Conservation (phyloP, 1,284 basidiomycete genomes). For the Pyrrhoderma noxium region DNA sequence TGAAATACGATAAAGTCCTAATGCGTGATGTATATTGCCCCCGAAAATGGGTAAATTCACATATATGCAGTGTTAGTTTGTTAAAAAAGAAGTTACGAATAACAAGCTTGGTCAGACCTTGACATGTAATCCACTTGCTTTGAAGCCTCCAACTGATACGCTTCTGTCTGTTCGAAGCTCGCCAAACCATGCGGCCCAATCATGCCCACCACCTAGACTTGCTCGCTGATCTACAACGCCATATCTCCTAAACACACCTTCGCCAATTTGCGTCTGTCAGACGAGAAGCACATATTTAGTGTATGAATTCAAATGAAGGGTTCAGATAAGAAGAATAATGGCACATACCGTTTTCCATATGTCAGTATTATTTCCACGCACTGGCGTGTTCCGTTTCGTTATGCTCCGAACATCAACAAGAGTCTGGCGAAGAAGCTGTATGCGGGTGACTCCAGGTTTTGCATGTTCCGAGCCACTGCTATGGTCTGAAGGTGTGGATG, state of each 20-base stretch:
- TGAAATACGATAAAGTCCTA: conserved; percentile 61
- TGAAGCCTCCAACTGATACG: conserved; percentile 52
- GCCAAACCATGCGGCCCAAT: conserved; percentile 54
- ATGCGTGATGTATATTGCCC: not conserved
- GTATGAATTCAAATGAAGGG: not conserved
- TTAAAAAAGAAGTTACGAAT: conserved; percentile 11
- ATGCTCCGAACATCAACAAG: conserved; percentile 57
- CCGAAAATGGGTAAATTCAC: not conserved
- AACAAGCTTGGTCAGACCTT: no score
- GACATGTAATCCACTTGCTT: conserved; percentile 55
- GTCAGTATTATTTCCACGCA: conserved; percentile 48
- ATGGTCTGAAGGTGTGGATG: conserved; percentile 15
- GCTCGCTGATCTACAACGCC: conserved; percentile 5
- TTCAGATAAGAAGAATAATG: conserved; percentile 18
- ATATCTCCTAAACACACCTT: conserved; percentile 42
- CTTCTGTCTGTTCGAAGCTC: conserved; percentile 44
- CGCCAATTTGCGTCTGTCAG: conserved; percentile 38
- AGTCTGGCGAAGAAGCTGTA: conserved; percentile 59
- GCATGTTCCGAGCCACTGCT: conserved; percentile 23
- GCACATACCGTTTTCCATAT: conserved; percentile 53
- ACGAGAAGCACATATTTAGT: not conserved
- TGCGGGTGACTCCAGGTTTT: conserved; percentile 39
- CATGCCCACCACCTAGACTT: conserved; percentile 40
- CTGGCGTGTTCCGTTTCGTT: conserved; percentile 14
- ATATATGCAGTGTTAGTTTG: not conserved